Conservation (phyloP, 441 rosid genomes). For the Populus trichocarpa region DNA sequence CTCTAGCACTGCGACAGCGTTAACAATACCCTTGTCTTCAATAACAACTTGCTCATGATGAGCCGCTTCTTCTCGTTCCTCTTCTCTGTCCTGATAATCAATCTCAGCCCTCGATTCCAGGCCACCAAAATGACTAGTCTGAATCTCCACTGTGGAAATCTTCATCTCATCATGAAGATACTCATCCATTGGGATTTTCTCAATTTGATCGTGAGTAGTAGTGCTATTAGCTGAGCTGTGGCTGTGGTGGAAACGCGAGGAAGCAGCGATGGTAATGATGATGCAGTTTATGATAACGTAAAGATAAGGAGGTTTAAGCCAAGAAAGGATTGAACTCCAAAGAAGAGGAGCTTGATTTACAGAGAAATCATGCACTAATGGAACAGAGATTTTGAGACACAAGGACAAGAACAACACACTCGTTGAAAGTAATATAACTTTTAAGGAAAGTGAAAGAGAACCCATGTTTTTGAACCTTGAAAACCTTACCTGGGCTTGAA, state of each 20-base stretch:
- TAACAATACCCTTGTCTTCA: slow-evolving; percentile 27
- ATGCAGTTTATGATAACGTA: slow-evolving; percentile 63
- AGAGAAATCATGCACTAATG: slow-evolving; percentile 41
- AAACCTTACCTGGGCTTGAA: not conserved
- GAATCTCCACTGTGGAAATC: slow-evolving; percentile 12
- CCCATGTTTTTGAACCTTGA: slow-evolving; percentile 34
- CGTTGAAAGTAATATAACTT: slow-evolving; percentile 43
- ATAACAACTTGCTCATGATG: not conserved
- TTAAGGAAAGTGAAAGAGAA: slow-evolving; percentile 29
- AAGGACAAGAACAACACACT: slow-evolving; percentile 46
- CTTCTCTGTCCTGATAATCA: not conserved
- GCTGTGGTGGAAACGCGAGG: slow-evolving; percentile 40
- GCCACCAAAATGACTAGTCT: not conserved
- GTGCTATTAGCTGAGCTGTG: not conserved
- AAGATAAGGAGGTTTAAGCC: slow-evolving; percentile 74
- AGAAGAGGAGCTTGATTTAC: slow-evolving; percentile 42
- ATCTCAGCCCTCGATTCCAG: slow-evolving; percentile 1
- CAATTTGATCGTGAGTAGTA: not conserved
- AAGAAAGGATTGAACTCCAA: slow-evolving; percentile 45
- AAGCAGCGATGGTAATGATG: slow-evolving; percentile 64
- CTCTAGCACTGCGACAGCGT: slow-evolving; percentile 5
- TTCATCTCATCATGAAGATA: slow-evolving; percentile 2
- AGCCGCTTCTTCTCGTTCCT: slow-evolving; percentile 1
- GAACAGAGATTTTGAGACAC: slow-evolving; percentile 42
- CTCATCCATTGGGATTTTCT: not conserved